Percentiles rank a stretch among this genome's conserved stretches.
phyloP scores from a whole-genome alignment of 2,329 filamentous ascomycete species.

The Alternaria incomplexa region DNA sequence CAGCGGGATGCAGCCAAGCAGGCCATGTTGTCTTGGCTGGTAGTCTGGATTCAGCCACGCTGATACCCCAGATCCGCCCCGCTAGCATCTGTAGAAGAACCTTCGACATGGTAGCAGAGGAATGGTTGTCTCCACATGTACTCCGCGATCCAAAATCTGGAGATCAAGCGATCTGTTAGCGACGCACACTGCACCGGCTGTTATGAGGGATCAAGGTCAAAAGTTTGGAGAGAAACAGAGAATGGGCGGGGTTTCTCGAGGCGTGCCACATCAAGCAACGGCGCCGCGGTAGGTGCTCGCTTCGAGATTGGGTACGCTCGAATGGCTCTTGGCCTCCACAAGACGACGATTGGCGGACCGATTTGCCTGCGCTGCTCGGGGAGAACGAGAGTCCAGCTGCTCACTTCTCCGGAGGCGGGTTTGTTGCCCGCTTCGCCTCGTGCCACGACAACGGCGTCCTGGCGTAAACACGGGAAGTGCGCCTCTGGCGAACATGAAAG shows the following conservation, averaged over 20 bases:
- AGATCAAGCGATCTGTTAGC: background rate
- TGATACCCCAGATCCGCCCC: conserved; percentile 29
- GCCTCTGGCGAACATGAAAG: background rate
- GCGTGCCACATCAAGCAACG: conserved; percentile 10
- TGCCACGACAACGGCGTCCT: background rate
- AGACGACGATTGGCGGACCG: conserved; percentile 21
- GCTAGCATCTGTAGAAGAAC: conserved; percentile 4
- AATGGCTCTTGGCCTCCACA: conserved; percentile 24
- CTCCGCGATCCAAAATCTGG: background rate
- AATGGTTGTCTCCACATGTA: conserved; percentile 1
- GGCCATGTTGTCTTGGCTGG: conserved; percentile 33
- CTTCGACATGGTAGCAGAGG: conserved; percentile 2
- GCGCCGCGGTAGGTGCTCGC: conserved; percentile 13
- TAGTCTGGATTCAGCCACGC: conserved; percentile 44
- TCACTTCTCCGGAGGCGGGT: background rate
- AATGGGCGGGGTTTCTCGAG: conserved; percentile 1
- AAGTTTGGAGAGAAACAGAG: background rate
- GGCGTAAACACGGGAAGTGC: background rate
- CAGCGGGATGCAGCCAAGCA: conserved; percentile 34
- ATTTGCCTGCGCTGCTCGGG: conserved; percentile 20
- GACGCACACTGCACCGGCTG: background rate
- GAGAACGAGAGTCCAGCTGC: background rate
- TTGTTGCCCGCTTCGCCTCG: background rate
- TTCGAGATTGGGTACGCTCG: conserved; percentile 15
- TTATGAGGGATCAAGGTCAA: background rate